Percentiles rank a stretch among this genome's conserved stretches.
phyloP scores from a whole-genome alignment of 2,329 filamentous ascomycete species.

The Penicillium concentricum region DNA sequence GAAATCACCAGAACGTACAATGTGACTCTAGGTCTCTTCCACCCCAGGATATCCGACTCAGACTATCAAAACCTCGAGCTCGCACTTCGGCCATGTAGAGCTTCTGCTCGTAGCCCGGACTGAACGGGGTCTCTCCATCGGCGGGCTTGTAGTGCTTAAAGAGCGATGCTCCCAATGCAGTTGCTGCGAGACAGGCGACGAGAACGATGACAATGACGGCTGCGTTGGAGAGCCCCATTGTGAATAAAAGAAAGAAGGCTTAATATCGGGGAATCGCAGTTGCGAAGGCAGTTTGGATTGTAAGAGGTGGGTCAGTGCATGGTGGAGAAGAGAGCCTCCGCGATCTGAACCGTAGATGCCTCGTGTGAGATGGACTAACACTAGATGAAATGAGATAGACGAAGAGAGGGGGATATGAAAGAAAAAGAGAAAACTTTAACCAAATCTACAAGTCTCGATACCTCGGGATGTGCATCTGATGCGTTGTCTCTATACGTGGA shows the following conservation, averaged over 20 bases:
- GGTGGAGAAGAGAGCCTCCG: background rate
- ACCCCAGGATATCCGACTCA: slow-evolving; percentile 24
- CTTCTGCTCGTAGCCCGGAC: slow-evolving; percentile 28
- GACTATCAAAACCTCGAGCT: slow-evolving; percentile 24
- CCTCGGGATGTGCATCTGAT: background rate
- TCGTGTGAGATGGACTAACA: background rate
- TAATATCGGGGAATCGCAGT: background rate
- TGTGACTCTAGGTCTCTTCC: slow-evolving; percentile 24
- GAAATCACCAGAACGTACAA: slow-evolving; percentile 15
- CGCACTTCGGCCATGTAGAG: slow-evolving; percentile 35
- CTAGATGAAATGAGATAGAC: background rate
- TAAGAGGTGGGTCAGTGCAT: slow-evolving; percentile 5
- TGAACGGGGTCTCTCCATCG: slow-evolving; percentile 16
- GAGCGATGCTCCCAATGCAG: slow-evolving; percentile 31
- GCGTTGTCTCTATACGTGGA: background rate
- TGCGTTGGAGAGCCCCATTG: slow-evolving; percentile 24
- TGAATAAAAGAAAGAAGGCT: background rate
- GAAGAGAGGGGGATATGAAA: background rate
- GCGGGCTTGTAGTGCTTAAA: slow-evolving; percentile 29
- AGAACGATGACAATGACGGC: slow-evolving; percentile 35
- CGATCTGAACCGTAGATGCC: background rate
- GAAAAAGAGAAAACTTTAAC: background rate
- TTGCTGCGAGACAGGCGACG: slow-evolving; percentile 30
- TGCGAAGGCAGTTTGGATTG: background rate
- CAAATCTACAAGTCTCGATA: background rate